phyloP scores from a whole-genome alignment of 371 early-diverging fungal species.

The Apophysomyces ossiformis region DNA sequence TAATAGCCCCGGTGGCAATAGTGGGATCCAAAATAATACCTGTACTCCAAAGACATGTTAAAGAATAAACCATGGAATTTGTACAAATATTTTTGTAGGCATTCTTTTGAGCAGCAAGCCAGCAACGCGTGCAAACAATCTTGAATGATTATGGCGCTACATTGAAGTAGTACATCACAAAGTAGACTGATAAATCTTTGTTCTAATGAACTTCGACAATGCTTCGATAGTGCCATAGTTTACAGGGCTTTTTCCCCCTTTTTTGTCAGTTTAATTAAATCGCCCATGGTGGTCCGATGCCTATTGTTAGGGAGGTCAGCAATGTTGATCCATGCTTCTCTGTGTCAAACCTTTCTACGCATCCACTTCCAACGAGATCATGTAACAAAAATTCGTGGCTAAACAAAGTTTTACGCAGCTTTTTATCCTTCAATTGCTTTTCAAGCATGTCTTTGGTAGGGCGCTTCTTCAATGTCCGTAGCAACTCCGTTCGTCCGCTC shows the following conservation, averaged over 20 bases:
- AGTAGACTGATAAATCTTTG: background rate
- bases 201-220: background rate
- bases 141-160: no score
- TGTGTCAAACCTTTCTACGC: conserved; percentile 24
- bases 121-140: no score
- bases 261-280: conserved; percentile 34
- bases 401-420: conserved; percentile 22
- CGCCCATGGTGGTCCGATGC: conserved; percentile 38
- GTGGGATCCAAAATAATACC: background rate
- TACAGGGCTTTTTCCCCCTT: conserved; percentile 29
- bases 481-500: conserved; percentile 27
- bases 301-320: conserved; percentile 8
- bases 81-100: no score
- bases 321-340: background rate
- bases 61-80: no score
- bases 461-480: conserved; percentile 31
- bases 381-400: conserved; percentile 30
- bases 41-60: background rate
- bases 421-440: conserved; percentile 24
- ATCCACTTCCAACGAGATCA: conserved; percentile 35
- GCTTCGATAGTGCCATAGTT: background rate
- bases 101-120: no score
- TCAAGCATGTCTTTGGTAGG: conserved; percentile 26
- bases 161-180: background rate
- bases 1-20: conserved; percentile 5